Evolutionary conservation across 768 basidiomycete species (phyloP), one percentile per base, ranked within the genome.

Genomic region (Peribolospora baueri): DNA sequence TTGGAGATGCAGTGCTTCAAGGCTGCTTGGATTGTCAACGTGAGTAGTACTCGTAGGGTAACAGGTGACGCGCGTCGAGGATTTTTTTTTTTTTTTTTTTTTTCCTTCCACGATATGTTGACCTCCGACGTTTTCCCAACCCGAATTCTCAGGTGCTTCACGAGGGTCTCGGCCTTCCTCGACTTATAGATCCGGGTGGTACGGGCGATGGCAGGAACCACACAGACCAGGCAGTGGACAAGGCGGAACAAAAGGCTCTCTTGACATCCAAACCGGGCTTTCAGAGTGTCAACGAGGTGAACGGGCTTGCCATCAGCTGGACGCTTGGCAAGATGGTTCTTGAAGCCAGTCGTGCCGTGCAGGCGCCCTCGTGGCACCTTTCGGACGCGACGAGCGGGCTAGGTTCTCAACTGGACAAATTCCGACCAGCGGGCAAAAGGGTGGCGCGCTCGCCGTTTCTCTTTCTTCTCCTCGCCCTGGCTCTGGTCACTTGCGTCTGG

Each of bases 1-100:
- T 69, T 98, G 57, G 78, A 91, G 69, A 84, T 91, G 83, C 93
- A 97, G 65, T 98, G 93, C 66, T 98, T 98, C 79, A 98, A 98
- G 68, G 87, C 91, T 1, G 90, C 93, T 2, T 98, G 93, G 93
- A 76, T 98, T 54, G 80, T 82, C 52, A 95, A 97, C 67, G 82
- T 98, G 43, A 25, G 25, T 25, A 25, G 25, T 25, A 25, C 1
- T 25, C 25, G 25, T 25, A 25, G 25, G 25, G 25, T 25, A 25
- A 25, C 25, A 25, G 25, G 25, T 25, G 25, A 25, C 25, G 25
- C 25, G 25, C 25, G 25, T 25, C 25, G 25, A 25, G 25, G 25
- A n/a, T n/a, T n/a, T n/a, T n/a, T n/a, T n/a, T n/a, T n/a, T n/a
- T n/a, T n/a, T n/a, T n/a, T n/a, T n/a, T n/a, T n/a, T n/a, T n/a